Base-by-base conservation (phyloP, 2,329 filamentous ascomycete genomes). In the Coleophoma eucalyptorum region DNA sequence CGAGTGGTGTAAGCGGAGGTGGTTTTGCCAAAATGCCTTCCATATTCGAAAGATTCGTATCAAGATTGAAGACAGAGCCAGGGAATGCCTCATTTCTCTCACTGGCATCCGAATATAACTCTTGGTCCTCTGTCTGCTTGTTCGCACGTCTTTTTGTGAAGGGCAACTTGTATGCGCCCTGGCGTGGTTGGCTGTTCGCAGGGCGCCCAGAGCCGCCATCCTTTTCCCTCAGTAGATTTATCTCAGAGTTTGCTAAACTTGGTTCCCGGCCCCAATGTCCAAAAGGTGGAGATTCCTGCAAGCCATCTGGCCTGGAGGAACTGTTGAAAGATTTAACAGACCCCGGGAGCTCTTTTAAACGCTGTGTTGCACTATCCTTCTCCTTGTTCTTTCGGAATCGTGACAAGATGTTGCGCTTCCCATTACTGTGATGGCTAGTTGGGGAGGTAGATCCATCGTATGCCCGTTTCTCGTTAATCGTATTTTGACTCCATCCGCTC, bases 11-110 rank as follows among this genome's bases (percentile, higher is more conserved):
- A 63, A 91, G 74, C 0, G 86, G 83, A 16, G 79, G 78, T 4
- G 83, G 84, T 55, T 84, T 82, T 47, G 85, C 84, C 53, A 97
- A 73, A 56, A 97, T 97, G 19, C 90, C 94, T 61, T 92, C 87
- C 90, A 99, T 94, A 60, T 96, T 83, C 50, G 84, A 83, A 44
- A 97, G 79, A 65, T 97, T 88, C 2, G 90, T 95, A 67, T 97
- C 93, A 21, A 97, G 80, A 62, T 81, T 81, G 70, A 87, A 96
- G 43, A 90, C 69, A 12, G 79, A 47, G 50, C 73, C 59, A 80
- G 81, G 19, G 3, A 41, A 16, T 3, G 40, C 31, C 8, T 58
- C 55, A 31, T 52, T 33, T 11, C 48, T 60, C 15, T 63, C 58
- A 48, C 50, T 49, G 3, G 42, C 46, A 37, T 57, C 68, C 51